Percentiles rank a stretch among this genome's conserved stretches.
Evolutionary conservation across 768 basidiomycete genomes (phyloP).

Genomic region (Gymnopilus junonius): DNA sequence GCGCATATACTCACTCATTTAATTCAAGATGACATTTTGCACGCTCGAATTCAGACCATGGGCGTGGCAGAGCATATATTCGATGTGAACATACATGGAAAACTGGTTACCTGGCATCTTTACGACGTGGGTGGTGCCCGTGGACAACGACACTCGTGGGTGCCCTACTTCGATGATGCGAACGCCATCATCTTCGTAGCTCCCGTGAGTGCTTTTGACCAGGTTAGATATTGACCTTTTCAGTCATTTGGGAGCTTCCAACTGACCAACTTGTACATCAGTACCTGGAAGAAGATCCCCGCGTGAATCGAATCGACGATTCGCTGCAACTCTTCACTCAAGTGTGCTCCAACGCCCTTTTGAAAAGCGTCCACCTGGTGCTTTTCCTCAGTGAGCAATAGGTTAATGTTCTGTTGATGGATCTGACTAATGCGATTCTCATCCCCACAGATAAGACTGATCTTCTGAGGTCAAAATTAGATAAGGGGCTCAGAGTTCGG

Average conservation of each 20-base stretch:
- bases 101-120: slow-evolving; percentile 73
- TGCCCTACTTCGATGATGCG: slow-evolving; percentile 77
- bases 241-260: neutral
- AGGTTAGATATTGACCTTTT: slow-evolving; percentile 42
- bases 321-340: slow-evolving; percentile 88
- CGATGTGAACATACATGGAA: slow-evolving; percentile 80
- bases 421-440: slow-evolving; percentile 12
- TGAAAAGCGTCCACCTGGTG: slow-evolving; percentile 70
- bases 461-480: slow-evolving; percentile 72
- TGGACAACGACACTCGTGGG: slow-evolving; percentile 78
- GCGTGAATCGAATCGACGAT: slow-evolving; percentile 86
- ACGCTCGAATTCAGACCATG: slow-evolving; percentile 91
- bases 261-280: slow-evolving; percentile 30
- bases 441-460: slow-evolving; percentile 71
- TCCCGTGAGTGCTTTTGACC: slow-evolving; percentile 80
- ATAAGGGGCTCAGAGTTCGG: slow-evolving; percentile 68
- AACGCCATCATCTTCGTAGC: slow-evolving; percentile 84
- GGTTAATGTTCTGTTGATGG: neutral
- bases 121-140: slow-evolving; percentile 76
- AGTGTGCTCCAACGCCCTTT: slow-evolving; percentile 79
- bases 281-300: slow-evolving; percentile 88
- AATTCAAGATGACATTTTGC: slow-evolving; percentile 76
- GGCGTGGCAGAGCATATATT: slow-evolving; percentile 86
- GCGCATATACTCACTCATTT: slow-evolving; percentile 34
- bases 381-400: slow-evolving; percentile 57